Base-by-base conservation (phyloP, 306 rosid genomes). In the Lablab purpureus region DNA sequence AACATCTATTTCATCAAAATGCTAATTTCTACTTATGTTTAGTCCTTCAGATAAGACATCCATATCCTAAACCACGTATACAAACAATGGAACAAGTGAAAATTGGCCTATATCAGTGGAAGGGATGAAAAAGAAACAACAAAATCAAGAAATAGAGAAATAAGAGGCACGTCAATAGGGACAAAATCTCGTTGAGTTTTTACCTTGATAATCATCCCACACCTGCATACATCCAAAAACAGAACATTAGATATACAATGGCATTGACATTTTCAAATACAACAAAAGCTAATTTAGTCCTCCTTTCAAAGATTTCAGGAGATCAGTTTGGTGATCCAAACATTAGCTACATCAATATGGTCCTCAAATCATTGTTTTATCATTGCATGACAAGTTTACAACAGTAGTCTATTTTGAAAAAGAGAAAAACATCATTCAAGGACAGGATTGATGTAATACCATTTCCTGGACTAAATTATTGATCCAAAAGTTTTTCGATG, bases 151-250 rank as follows among this genome's bases (percentile, higher is more conserved):
- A 63, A 81, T 37, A 51, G 43, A 45, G 62, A 77, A 55, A 67
- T 23, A 14, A 36, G 22, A 59, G 49, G 65, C 30, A 69, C 12
- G 3, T 69, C 28, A 67, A 73, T 14, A 63, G 69, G 36, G 77
- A 46, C 34, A n/a, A 69, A 74, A 76, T 72, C 18, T 51, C 2
- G 1, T 41, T 19, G 65, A 80, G 37, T 83, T 88, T n/a, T 86
- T 79, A 94, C 99, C 99, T 90, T 94, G 63, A 92, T 71, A 79
- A 89, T 89, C 95, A 89, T 81, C 80, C 91, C 99, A 40, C 99
- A 94, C 86, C 98, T 94, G 97, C 89, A 82, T 10, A 76, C 7
- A 78, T 25, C 70, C 74, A 83, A 78, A 10, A 82, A 40, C 75
- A 87, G 14, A 64, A 64, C 46, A 68, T 90, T 17, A 90, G 90